A percentile compares a stretch with the other conserved stretches of the same genome.
Conservation (phyloP, 345 rosid genomes). For the Carallia brachiata region DNA sequence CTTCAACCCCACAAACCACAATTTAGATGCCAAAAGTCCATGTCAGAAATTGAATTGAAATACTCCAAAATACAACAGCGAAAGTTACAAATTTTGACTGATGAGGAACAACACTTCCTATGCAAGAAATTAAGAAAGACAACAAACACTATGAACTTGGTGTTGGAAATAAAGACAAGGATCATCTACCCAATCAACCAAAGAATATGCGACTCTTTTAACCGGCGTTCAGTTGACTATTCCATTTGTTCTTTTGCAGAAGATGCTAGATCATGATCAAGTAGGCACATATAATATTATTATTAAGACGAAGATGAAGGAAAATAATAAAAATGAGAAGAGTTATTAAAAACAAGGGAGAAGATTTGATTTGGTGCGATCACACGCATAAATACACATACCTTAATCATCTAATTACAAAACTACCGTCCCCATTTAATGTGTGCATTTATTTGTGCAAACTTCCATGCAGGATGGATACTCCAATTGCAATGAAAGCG, state of each 20-base stretch:
- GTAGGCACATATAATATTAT: neutral
- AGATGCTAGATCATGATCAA: neutral
- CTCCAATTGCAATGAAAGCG: too few species aligned
- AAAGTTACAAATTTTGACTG: neutral
- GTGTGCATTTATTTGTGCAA: too few species aligned
- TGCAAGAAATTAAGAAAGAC: neutral
- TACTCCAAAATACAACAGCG: neutral
- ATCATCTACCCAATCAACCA: neutral
- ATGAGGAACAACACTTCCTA: neutral
- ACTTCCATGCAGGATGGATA: too few species aligned
- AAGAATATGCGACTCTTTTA: neutral
- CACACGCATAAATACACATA: too few species aligned
- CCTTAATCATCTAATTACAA: too few species aligned
- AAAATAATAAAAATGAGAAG: neutral
- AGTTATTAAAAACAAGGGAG: too few species aligned
- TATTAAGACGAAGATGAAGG: too few species aligned
- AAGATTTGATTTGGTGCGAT: too few species aligned
- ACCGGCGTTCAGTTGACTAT: constrained; percentile 1
- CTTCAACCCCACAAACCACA: neutral
- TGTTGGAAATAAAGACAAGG: neutral
- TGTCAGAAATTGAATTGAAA: neutral
- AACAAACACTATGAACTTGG: neutral
- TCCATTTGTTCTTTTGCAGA: neutral
- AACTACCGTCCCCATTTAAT: too few species aligned
- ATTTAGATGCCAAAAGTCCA: neutral